Conservation (phyloP, 2,329 filamentous ascomycete species). For the Sphaerulina vaccinii region DNA sequence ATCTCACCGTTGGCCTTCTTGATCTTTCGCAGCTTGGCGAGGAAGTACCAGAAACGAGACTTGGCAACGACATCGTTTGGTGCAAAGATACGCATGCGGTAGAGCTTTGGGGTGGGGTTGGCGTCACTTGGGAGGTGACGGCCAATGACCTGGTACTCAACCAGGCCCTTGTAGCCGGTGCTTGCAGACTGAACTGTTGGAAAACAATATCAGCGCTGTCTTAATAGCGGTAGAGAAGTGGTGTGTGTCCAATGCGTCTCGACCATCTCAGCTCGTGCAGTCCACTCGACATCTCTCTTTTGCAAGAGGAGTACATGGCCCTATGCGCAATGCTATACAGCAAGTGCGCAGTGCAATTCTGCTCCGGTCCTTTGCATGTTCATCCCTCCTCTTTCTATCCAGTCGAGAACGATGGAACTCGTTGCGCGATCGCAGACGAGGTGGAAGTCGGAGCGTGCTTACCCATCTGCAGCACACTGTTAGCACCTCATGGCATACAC, state of each 20-base stretch:
- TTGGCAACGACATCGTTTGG: constrained; percentile 97
- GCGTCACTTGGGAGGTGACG: constrained; percentile 97
- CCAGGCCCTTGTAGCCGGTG: constrained; percentile 60
- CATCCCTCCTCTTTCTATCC: constrained; percentile 32
- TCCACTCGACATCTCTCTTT: constrained; percentile 2
- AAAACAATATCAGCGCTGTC: constrained; percentile 34
- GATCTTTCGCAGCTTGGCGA: constrained; percentile 98
- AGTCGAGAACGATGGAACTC: constrained; percentile 18
- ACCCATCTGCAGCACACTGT: constrained; percentile 60
- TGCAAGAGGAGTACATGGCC: background rate
- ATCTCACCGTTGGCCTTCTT: constrained; percentile 99
- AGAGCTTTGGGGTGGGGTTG: constrained; percentile 96
- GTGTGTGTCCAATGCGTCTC: constrained; percentile 11
- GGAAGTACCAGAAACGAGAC: constrained; percentile 99
- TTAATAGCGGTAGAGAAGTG: constrained; percentile 5
- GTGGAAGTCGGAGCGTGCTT: constrained; percentile 42
- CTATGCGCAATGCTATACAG: background rate
- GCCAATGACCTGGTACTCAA: constrained; percentile 99
- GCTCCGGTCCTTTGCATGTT: constrained; percentile 15
- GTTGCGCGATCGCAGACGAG: constrained; percentile 16
- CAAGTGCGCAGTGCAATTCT: constrained; percentile 14
- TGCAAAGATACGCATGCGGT: constrained; percentile 99
- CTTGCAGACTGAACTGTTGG: constrained; percentile 62
- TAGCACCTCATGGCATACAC: constrained; percentile 24
- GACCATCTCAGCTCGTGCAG: constrained; percentile 14